These are phyloP conservation scores for Didymella pomorum DNA, from an alignment of 2,329 filamentous ascomycete species.

Conservation along the genomic window DNA sequence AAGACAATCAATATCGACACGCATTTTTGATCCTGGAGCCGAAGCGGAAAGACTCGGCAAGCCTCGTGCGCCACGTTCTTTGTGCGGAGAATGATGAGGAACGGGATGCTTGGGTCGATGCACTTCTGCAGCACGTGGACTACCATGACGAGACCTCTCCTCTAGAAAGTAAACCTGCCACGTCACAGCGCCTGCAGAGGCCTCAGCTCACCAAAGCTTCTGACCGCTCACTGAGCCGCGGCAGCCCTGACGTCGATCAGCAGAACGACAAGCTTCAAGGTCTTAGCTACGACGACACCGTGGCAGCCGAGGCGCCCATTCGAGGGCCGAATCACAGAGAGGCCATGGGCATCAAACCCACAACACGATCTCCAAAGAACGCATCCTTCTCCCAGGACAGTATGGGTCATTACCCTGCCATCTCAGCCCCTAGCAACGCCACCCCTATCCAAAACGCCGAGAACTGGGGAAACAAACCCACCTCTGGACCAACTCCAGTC, in stretches of 20 bases:
- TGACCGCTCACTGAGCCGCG: constrained; percentile 41
- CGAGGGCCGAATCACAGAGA: constrained; percentile 53
- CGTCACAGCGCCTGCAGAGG: constrained; percentile 53
- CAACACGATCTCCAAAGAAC: constrained; percentile 44
- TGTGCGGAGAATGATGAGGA: constrained; percentile 95
- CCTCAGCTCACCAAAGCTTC: constrained; percentile 37
- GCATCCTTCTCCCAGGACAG: constrained; percentile 45
- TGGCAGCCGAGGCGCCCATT: constrained; percentile 65
- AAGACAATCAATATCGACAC: constrained; percentile 94
- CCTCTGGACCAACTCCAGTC: constrained; percentile 62
- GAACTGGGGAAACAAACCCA: constrained; percentile 82
- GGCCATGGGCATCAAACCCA: constrained; percentile 28
- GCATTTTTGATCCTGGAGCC: constrained; percentile 94
- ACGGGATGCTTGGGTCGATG: constrained; percentile 92
- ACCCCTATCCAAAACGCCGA: constrained; percentile 82
- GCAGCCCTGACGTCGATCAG: constrained; percentile 51
- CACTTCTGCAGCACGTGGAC: constrained; percentile 88
- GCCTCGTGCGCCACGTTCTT: constrained; percentile 88
- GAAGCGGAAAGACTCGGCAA: constrained; percentile 92
- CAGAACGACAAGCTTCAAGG: constrained; percentile 52
- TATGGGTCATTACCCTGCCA: constrained; percentile 56
- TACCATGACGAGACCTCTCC: constrained; percentile 60
- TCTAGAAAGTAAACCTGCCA: constrained; percentile 55
- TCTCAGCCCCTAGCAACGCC: constrained; percentile 86
- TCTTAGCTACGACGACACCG: constrained; percentile 65